Base-by-base conservation (phyloP, 208 protist genomes). In the Angomonas deanei region DNA sequence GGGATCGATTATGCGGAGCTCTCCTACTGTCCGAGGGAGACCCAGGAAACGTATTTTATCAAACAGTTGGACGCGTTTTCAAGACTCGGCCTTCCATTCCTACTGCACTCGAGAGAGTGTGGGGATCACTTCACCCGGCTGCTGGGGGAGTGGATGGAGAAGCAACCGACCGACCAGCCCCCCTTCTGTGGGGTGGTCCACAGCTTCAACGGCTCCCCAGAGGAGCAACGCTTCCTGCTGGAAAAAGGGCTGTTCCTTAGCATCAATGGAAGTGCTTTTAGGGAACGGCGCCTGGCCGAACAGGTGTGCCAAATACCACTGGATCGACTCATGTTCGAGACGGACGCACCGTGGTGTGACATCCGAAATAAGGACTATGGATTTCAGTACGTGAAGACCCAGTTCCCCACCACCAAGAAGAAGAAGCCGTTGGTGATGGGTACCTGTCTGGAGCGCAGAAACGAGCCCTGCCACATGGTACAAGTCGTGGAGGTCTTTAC, bases 341-440 rank as follows among this genome's bases (percentile, higher is more conserved):
- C 96, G 0, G 94, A 98, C 69, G 88, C 92, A 19, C 95, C 94
- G n/a, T 98, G 91, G 87, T 98, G 96, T 66, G 93, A 97, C 70
- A 86, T 98, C 4, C 83, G 94, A 6, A 70, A 63, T n/a, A 90
- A 78, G 33, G 91, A 98, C 78, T 96, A 80, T 64, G 86, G 84
- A 48, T 76, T 74, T 23, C 27, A 62, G 10, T 88, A 84, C 64
- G 77, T 97, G 33, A 47, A 64, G 47, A 64, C 28, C 15, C 67
- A 87, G 1, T 91, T 93, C 36, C 30, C 24, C 27, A 59, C 54
- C 31, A 39, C 27, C 26, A 59, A 59, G 54, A 26, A 33, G 6
- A 81, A 76, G 26, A 78, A 85, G 46, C 69, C 82, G 2, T 93
- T 85, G 58, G 80, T 80, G 50, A 57, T 61, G 0, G 80, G 74